Evolutionary conservation across 352 stramenopile species (phyloP).

Genomic region (Globisporangium middletonii): DNA sequence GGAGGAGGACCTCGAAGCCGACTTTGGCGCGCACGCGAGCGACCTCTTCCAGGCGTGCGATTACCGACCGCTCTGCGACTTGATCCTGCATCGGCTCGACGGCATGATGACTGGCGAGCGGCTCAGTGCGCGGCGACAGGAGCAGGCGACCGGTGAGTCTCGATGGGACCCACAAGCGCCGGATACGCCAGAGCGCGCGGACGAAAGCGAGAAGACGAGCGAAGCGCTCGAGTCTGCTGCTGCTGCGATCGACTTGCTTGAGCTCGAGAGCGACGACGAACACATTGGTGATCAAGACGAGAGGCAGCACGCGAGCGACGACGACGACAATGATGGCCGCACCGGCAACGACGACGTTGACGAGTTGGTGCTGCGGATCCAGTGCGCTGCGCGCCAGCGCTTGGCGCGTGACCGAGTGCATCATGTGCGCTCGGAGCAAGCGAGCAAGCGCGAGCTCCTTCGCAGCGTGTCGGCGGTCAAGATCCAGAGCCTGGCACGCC

Average conservation of each 20-base stretch:
- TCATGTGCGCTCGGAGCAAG: slow-evolving; percentile 19
- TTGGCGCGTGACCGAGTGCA: slow-evolving; percentile 24
- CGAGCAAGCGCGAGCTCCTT: slow-evolving; percentile 1
- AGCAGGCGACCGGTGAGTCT: not conserved
- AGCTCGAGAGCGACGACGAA: slow-evolving; percentile 4
- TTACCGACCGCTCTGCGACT: slow-evolving; percentile 49
- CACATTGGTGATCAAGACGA: not conserved
- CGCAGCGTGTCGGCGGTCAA: slow-evolving; percentile 15
- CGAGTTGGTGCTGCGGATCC: slow-evolving; percentile 35
- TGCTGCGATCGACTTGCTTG: slow-evolving; percentile 8
- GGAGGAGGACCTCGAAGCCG: slow-evolving; percentile 38
- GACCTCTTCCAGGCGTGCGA: slow-evolving; percentile 37
- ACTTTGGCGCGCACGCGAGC: slow-evolving; percentile 43
- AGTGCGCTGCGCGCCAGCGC: slow-evolving; percentile 38
- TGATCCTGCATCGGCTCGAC: slow-evolving; percentile 56
- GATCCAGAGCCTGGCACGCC: slow-evolving; percentile 35
- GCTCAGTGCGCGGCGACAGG: slow-evolving; percentile 4
- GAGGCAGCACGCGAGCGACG: not conserved
- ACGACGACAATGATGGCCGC: not conserved
- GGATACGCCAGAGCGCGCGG: not conserved
- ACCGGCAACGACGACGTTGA: not conserved
- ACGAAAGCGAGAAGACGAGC: not conserved
- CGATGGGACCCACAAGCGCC: not conserved
- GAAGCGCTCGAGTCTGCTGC: not conserved
- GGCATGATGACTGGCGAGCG: slow-evolving; percentile 33